Percentiles rank a stretch among this genome's conserved stretches.
phyloP scores from a whole-genome alignment of 2,329 filamentous ascomycete species.

The Fusarium incarnatum region DNA sequence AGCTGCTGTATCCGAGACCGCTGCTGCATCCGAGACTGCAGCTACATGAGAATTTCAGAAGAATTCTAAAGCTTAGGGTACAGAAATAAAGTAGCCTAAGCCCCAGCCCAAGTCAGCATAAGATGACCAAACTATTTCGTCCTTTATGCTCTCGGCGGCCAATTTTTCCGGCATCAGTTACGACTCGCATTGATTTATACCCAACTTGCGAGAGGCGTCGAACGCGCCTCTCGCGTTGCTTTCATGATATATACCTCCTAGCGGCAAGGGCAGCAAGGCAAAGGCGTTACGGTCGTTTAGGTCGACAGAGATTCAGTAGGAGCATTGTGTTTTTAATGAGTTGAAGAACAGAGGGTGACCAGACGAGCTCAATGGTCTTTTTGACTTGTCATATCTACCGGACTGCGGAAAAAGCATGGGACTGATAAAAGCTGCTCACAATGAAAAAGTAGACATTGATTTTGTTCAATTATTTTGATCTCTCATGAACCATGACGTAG shows the following conservation, averaged over 20 bases:
- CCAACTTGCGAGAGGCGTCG: slow-evolving; percentile 42
- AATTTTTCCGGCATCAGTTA: slow-evolving; percentile 37
- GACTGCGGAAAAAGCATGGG: slow-evolving; percentile 19
- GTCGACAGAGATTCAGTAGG: slow-evolving; percentile 17
- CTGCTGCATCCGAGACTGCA: slow-evolving; percentile 17
- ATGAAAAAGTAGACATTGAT: slow-evolving; percentile 42
- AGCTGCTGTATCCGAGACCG: neutral
- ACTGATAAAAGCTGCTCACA: slow-evolving; percentile 42
- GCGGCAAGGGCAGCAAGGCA: slow-evolving; percentile 37
- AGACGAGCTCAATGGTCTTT: too few relatives aligned
- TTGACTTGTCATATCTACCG: too few relatives aligned
- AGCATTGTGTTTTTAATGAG: slow-evolving; percentile 36
- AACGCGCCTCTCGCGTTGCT: slow-evolving; percentile 38
- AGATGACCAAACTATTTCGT: too few relatives aligned
- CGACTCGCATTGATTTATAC: slow-evolving; percentile 48
- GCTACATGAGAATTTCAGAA: slow-evolving; percentile 26
- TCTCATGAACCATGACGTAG: neutral
- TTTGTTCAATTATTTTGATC: slow-evolving; percentile 7
- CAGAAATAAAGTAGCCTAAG: too few relatives aligned
- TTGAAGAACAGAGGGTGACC: slow-evolving; percentile 15
- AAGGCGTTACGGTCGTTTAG: slow-evolving; percentile 43
- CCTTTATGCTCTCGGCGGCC: too few relatives aligned
- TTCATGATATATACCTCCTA: slow-evolving; percentile 43
- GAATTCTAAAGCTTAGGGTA: too few relatives aligned
- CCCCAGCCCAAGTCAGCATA: too few relatives aligned